Conservation (phyloP, 768 basidiomycete genomes). For the Inosperma sp. region DNA sequence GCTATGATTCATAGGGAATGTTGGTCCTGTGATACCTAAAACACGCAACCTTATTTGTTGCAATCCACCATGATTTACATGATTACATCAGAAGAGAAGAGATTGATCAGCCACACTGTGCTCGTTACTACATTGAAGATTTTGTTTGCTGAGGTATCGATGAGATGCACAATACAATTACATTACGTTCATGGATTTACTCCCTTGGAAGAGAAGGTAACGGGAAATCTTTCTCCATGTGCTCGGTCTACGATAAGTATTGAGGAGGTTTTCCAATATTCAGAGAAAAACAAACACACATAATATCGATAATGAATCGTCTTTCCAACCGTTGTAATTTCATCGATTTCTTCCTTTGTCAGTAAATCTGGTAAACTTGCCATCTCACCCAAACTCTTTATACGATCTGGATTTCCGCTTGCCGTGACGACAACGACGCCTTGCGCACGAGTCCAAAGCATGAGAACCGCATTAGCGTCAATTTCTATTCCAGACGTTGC, state of each 20-base stretch:
- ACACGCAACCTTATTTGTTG: no score
- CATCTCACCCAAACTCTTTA: slow-evolving; percentile 28
- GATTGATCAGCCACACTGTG: no score
- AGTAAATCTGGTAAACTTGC: slow-evolving; percentile 28
- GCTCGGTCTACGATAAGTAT: slow-evolving; percentile 23
- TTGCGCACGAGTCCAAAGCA: slow-evolving; percentile 33
- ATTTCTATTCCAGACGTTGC: slow-evolving; percentile 18
- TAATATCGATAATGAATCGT: slow-evolving; percentile 33
- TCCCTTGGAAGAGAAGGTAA: slow-evolving; percentile 26
- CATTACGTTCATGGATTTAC: no score
- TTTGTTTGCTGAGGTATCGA: no score
- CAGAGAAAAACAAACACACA: slow-evolving; percentile 19
- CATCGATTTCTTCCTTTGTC: slow-evolving; percentile 28
- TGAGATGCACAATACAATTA: no score
- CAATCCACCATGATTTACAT: no score
- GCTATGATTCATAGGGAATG: no score
- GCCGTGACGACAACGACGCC: slow-evolving; percentile 32
- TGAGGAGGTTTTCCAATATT: background rate
- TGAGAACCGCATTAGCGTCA: slow-evolving; percentile 24
- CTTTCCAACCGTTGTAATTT: slow-evolving; percentile 34
- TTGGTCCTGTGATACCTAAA: no score
- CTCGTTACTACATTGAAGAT: no score
- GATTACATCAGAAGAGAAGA: no score
- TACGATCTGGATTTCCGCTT: slow-evolving; percentile 29
- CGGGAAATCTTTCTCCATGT: slow-evolving; percentile 35